Evolutionary conservation across 192 early-diverging fungal genomes (phyloP), one percentile per base, ranked within the genome.

Genomic region (Diversispora eburnea): DNA sequence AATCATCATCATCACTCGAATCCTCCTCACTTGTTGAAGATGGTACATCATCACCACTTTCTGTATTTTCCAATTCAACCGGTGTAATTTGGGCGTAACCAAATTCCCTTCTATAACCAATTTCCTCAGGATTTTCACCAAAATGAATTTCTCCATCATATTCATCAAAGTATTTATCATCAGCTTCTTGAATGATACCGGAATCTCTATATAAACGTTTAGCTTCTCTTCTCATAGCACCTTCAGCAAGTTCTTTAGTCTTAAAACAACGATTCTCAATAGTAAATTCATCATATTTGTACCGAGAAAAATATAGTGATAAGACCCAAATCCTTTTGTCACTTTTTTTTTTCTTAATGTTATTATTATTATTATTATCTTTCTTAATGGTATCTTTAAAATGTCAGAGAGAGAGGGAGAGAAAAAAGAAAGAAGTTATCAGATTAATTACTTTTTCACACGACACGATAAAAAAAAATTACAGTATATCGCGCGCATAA

Each of bases 221-320:
- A 20, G 63, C 63, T 65, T 65, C 63, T 46, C 63, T 65, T 22
- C 17, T 46, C 63, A 65, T 65, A 42, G 63, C 63, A 20, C 12
- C 63, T 20, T 47, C 4, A 15, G 63, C 63, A n/a, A 65, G 63
- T 17, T 65, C 9, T 6, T 17, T 43, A 9, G 63, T 39, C 4
- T 19, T 17, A 20, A 65, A 65, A 39, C 63, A 0, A 7, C 63
- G 63, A 47, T 8, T 10, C 8, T 15, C 15, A 0, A 39, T 39
- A 39, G 33, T 17, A 63, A 39, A 6, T 3, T 63, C 61, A 42
- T 4, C 1, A 8, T 5, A 17, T 47, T 65, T 65, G 22, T 46
- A 65, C 13, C 3, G 17, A 1, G 63, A 65, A 47, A 65, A 65
- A 42, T 22, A 43, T 46, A 65, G 33, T 39, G 41, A 17, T 10